These are phyloP conservation scores for Biscogniauxia mediterranea DNA, from an alignment of 2,329 filamentous ascomycete genomes.

Conservation along the genomic window DNA sequence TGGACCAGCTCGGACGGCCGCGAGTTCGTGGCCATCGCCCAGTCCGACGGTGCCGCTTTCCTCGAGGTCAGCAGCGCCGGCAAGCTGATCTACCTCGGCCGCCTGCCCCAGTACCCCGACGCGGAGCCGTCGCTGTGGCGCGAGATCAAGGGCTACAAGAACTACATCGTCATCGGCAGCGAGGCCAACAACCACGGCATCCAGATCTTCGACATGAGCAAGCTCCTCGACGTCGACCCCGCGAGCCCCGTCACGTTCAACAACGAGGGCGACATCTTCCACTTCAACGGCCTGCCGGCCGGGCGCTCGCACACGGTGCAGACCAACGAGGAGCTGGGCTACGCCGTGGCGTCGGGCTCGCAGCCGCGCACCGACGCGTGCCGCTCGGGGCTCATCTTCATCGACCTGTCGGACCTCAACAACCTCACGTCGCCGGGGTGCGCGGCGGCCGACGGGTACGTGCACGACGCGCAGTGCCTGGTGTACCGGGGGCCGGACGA, in stretches of 20 bases:
- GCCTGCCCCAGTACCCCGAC: slow-evolving; percentile 46
- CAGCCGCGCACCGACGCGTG: slow-evolving; percentile 42
- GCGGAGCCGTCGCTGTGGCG: slow-evolving; percentile 48
- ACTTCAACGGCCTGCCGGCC: slow-evolving; percentile 40
- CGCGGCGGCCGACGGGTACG: slow-evolving; percentile 54
- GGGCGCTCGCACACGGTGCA: slow-evolving; percentile 48
- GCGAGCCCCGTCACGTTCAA: slow-evolving; percentile 42
- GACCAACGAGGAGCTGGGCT: slow-evolving; percentile 44
- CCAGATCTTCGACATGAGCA: slow-evolving; percentile 63
- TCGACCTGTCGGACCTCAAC: slow-evolving; percentile 52
- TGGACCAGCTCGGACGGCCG: slow-evolving; percentile 52
- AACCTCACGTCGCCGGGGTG: slow-evolving; percentile 55
- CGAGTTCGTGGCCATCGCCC: slow-evolving; percentile 54
- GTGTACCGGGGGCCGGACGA: slow-evolving; percentile 50
- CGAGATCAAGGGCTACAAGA: slow-evolving; percentile 46
- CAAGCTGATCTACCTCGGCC: slow-evolving; percentile 52
- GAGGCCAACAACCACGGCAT: slow-evolving; percentile 52
- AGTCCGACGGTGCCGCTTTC: slow-evolving; percentile 54
- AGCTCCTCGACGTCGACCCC: slow-evolving; percentile 48
- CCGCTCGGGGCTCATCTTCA: slow-evolving; percentile 56
- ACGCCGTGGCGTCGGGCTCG: slow-evolving; percentile 44
- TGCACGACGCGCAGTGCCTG: slow-evolving; percentile 61
- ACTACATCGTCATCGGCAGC: slow-evolving; percentile 39
- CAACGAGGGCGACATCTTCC: slow-evolving; percentile 40
- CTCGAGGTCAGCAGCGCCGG: slow-evolving; percentile 50